phyloP scores from a whole-genome alignment of 2,329 filamentous ascomycete species.

The Thelonectria discophora region DNA sequence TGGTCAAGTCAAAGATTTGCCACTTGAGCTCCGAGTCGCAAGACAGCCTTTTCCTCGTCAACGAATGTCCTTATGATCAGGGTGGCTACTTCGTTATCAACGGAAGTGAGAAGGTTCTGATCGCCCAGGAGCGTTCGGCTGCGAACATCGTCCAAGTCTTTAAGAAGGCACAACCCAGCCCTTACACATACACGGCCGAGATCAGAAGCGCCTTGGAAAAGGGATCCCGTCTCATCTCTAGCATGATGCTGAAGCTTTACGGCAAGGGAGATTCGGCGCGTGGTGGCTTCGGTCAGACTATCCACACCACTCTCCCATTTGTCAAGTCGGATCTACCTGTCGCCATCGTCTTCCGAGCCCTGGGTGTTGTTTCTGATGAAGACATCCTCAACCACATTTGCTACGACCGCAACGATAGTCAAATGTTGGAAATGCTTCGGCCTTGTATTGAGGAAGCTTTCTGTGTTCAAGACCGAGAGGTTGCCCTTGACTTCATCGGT shows the following conservation, averaged over 20 bases:
- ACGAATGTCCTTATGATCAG: conserved; percentile 98
- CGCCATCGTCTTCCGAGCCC: conserved; percentile 91
- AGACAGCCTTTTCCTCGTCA: conserved; percentile 86
- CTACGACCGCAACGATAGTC: conserved; percentile 92
- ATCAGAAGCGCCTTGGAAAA: conserved; percentile 97
- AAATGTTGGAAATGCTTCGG: conserved; percentile 97
- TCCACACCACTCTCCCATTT: conserved; percentile 91
- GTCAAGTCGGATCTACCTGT: conserved; percentile 94
- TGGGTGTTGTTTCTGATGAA: conserved; percentile 96
- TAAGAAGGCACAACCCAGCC: conserved; percentile 93
- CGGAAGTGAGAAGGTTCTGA: conserved; percentile 97
- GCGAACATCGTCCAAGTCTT: conserved; percentile 99
- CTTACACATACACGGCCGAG: conserved; percentile 92
- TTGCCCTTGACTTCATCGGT: conserved; percentile 93
- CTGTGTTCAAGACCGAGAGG: conserved; percentile 93
- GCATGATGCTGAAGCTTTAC: conserved; percentile 88
- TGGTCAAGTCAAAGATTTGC: conserved; percentile 97
- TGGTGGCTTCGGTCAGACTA: conserved; percentile 84
- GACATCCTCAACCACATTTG: conserved; percentile 98
- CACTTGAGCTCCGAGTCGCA: conserved; percentile 85
- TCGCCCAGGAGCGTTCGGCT: conserved; percentile 95
- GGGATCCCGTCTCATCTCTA: conserved; percentile 92
- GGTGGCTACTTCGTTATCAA: conserved; percentile 99
- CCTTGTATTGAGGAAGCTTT: conserved; percentile 98
- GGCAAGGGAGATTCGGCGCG: conserved; percentile 82